Conservation (phyloP, 225 moss, liverwort and hornwort genomes). For the Sphagnum contortum region DNA sequence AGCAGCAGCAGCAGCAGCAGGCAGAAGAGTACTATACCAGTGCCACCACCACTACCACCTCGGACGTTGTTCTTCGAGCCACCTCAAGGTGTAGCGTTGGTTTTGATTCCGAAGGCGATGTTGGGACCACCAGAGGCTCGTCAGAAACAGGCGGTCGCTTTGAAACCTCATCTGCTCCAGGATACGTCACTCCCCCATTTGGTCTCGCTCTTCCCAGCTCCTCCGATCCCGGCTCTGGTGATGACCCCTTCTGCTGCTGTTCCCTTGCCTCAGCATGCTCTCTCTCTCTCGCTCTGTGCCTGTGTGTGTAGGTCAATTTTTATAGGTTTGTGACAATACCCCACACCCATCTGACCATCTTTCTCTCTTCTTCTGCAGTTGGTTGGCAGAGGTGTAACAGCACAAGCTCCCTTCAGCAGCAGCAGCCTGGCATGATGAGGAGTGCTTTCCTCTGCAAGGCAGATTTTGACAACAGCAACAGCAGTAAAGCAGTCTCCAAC, state of each 20-base stretch:
- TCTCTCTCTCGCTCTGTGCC: neutral
- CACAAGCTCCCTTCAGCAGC: neutral
- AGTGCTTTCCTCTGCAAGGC: constrained; percentile 45
- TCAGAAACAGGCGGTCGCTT: constrained; percentile 30
- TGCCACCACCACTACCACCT: constrained; percentile 1
- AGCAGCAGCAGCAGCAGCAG: too few relatives aligned
- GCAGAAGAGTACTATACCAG: constrained; percentile 3
- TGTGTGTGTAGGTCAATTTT: too few relatives aligned
- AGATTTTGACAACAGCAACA: constrained; percentile 20
- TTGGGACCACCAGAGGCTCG: constrained; percentile 13
- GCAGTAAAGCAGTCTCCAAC: neutral
- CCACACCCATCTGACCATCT: too few relatives aligned
- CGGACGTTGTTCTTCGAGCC: constrained; percentile 1
- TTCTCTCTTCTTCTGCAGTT: neutral
- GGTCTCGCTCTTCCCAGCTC: constrained; percentile 19
- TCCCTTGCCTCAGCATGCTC: neutral
- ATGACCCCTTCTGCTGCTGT: neutral
- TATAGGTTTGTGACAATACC: too few relatives aligned
- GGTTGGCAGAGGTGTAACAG: neutral
- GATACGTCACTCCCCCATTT: constrained; percentile 19
- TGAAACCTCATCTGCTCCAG: constrained; percentile 23
- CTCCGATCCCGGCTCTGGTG: constrained; percentile 50
- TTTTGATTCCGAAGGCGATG: constrained; percentile 36
- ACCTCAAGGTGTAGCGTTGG: constrained; percentile 7
- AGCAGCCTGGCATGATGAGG: constrained; percentile 28